Evolutionary conservation across 306 rosid species (phyloP), one percentile per base, ranked within the genome.

Genomic region (Quercus agrifolia): DNA sequence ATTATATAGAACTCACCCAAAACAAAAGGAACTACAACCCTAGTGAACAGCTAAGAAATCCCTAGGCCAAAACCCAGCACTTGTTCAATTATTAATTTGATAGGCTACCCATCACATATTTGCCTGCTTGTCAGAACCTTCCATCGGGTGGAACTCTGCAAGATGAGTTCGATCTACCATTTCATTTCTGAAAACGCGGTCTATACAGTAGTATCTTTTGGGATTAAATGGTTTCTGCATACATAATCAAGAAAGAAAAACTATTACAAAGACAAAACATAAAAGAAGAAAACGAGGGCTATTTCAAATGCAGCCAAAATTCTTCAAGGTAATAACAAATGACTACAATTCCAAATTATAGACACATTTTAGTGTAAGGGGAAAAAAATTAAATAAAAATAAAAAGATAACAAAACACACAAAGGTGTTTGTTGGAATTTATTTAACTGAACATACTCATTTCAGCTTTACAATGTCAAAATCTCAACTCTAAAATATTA

Each of bases 141-240:
- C 99, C 33, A 95, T 95, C 84, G 92, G 98, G 87, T 92, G 99
- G 86, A 91, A 95, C 84, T 95, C 99, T 8, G 94, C 96, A 78
- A 92, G 99, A 86, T 95, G 99, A 31, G 99, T 95, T 56, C 97
- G 89, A 86, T 95, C 99, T 6, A 95, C 98, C 3, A 98, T 94
- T 82, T 95, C 99, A 83, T 95, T 95, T 83, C 99, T 89, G 86
- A 95, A 93, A 10, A 93, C 97, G n/a, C 98, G 92, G 74, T 95
- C 98, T 62, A 95, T 95, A 31, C 97, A 95, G 91, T 87, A 93
- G 84, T 95, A 95, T 77, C 89, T 93, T 79, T 93, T 90, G 1
- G 98, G 98, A 59, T 76, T 44, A 85, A 95, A 95, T 31, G 96
- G 94, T 86, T 91, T 93, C 98, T 91, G 88, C 79, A 59, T 76